These are phyloP conservation scores for Russula dissimulans DNA, from an alignment of 768 basidiomycete genomes.

Conservation along the genomic window DNA sequence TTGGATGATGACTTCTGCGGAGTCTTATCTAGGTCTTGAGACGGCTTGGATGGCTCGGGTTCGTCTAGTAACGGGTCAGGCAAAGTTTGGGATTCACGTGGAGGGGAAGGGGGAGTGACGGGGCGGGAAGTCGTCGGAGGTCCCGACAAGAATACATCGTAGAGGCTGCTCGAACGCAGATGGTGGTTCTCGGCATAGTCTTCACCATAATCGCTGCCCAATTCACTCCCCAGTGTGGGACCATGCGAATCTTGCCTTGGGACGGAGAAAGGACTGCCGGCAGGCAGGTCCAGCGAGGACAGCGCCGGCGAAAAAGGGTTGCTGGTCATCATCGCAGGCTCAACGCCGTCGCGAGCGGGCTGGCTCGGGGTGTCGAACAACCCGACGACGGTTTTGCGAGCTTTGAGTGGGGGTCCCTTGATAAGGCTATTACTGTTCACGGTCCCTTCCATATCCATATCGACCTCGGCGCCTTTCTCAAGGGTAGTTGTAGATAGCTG, in stretches of 20 bases:
- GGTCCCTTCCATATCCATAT: conserved; percentile 24
- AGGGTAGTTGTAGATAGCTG: conserved; percentile 16
- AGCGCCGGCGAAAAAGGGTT: conserved; percentile 8
- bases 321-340: conserved; percentile 1
- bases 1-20: conserved; percentile 14
- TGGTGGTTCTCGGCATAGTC: conserved; percentile 37
- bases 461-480: conserved; percentile 19
- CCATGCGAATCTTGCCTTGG: conserved; percentile 13
- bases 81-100: background rate
- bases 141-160: conserved; percentile 30
- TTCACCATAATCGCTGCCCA: conserved; percentile 44
- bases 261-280: conserved; percentile 1
- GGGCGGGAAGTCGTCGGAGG: conserved; percentile 22
- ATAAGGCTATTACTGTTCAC: conserved; percentile 13
- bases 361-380: conserved; percentile 40
- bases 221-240: conserved; percentile 46
- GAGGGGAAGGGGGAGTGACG: conserved; percentile 10
- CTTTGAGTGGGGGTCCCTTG: conserved; percentile 21
- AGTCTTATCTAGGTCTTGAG: conserved; percentile 13
- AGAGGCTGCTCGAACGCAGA: conserved; percentile 47
- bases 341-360: background rate
- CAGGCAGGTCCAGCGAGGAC: conserved; percentile 14
- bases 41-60: conserved; percentile 14
- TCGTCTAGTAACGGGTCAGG: conserved; percentile 18
- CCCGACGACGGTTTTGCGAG: conserved; percentile 50